Percentiles rank a stretch among this genome's conserved stretches.
Evolutionary conservation across 257 asterid genomes (phyloP).

Genomic region (Hygrophila difformis): DNA sequence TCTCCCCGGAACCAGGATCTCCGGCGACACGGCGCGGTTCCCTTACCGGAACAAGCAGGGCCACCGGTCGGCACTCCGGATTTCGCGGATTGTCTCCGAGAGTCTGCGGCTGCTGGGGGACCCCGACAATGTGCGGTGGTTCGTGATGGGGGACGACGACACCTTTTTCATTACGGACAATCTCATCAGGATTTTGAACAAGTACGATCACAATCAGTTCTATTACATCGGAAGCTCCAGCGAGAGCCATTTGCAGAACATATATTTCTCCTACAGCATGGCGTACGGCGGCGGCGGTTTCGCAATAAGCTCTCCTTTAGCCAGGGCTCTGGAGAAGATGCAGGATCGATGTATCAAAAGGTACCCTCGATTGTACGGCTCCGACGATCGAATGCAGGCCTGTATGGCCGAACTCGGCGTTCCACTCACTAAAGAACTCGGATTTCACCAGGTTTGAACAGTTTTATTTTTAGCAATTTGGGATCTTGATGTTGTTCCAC

Average conservation of each 20-base stretch:
- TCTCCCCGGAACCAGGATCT: conserved; percentile 42
- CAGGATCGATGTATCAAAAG: conserved; percentile 59
- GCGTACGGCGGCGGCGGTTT: conserved; percentile 78
- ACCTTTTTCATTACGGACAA: conserved; percentile 54
- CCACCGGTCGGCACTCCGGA: conserved; percentile 52
- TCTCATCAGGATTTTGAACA: conserved; percentile 41
- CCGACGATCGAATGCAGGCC: conserved; percentile 68
- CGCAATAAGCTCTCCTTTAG: conserved; percentile 61
- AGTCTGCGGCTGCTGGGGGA: conserved; percentile 36
- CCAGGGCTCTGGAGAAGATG: conserved; percentile 51
- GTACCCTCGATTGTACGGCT: conserved; percentile 62
- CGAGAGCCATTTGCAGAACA: conserved; percentile 68
- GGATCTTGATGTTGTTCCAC: too few relatives aligned
- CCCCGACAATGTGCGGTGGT: conserved; percentile 49
- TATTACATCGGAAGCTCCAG: conserved; percentile 59
- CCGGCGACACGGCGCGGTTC: conserved; percentile 40
- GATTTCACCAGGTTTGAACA: conserved; percentile 81
- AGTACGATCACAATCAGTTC: conserved; percentile 53
- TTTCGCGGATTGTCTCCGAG: conserved; percentile 56
- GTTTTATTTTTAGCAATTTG: too few relatives aligned
- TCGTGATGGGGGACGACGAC: conserved; percentile 73
- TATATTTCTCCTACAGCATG: conserved; percentile 55
- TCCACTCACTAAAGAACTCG: conserved; percentile 66
- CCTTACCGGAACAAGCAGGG: conserved; percentile 47
- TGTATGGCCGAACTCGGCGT: conserved; percentile 82